These are phyloP conservation scores for Irpex lacteus DNA, from an alignment of 1,284 basidiomycete species.

Conservation along the genomic window DNA sequence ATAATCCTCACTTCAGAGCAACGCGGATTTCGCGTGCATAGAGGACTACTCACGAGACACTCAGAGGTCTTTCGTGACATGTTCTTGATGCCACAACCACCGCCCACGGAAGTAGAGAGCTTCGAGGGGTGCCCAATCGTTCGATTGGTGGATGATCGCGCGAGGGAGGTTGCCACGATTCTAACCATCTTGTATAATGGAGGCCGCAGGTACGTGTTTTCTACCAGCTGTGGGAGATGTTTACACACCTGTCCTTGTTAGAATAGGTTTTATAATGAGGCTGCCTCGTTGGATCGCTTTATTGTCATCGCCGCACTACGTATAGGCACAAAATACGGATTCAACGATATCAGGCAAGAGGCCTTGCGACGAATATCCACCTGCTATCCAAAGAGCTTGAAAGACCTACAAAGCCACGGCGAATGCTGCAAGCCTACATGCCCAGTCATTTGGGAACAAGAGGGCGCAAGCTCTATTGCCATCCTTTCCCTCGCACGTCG, in stretches of 20 bases:
- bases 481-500: neutral
- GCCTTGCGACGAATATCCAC: neutral
- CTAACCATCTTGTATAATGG: neutral
- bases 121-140: neutral
- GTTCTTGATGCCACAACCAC: slow-evolving; percentile 26
- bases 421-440: neutral
- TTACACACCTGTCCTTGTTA: too few species aligned
- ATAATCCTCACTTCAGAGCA: slow-evolving; percentile 50
- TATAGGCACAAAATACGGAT: neutral
- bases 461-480: neutral
- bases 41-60: slow-evolving; percentile 58
- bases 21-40: slow-evolving; percentile 61
- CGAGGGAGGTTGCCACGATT: neutral
- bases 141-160: neutral
- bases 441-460: neutral
- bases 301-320: neutral
- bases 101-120: neutral
- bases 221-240: too few species aligned
- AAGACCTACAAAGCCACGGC: neutral
- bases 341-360: neutral
- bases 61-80: slow-evolving; percentile 63
- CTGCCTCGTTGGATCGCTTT: too few species aligned
- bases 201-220: too few species aligned
- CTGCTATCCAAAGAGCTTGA: neutral
- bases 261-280: too few species aligned